Evolutionary conservation across 2,329 filamentous ascomycete species (phyloP).

Genomic region (Trichophyton benhamiae): DNA sequence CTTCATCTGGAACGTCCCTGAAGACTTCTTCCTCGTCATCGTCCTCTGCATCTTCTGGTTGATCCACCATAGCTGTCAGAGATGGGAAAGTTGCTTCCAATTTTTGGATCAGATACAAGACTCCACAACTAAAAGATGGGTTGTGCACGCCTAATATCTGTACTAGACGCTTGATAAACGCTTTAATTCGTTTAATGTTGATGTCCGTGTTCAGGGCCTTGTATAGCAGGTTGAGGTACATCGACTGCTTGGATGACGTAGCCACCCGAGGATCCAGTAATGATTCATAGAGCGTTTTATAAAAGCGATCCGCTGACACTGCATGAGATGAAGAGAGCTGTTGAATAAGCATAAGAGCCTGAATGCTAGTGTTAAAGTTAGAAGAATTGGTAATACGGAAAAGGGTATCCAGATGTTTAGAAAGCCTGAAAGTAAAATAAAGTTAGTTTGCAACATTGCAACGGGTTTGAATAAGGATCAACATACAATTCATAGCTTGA

Average conservation of each 20-base stretch:
- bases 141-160: conserved; percentile 83
- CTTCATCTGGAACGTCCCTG: conserved; percentile 50
- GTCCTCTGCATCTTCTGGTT: conserved; percentile 65
- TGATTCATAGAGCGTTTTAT: conserved; percentile 89
- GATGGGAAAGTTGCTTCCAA: conserved; percentile 68
- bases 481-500: conserved; percentile 61
- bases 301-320: conserved; percentile 78
- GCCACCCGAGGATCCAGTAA: conserved; percentile 78
- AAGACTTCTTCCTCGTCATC: conserved; percentile 57
- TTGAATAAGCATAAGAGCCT: conserved; percentile 88
- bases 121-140: conserved; percentile 79
- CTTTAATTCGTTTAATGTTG: conserved; percentile 85
- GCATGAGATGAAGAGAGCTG: conserved; percentile 74
- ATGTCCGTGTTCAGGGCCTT: conserved; percentile 78
- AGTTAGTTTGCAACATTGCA: conserved; percentile 12
- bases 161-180: conserved; percentile 85
- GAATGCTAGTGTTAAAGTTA: conserved; percentile 97
- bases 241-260: conserved; percentile 82
- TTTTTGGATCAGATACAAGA: conserved; percentile 80
- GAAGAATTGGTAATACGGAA: conserved; percentile 95
- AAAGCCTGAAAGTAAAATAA: conserved; percentile 44
- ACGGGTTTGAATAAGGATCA: not conserved
- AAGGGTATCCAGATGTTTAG: conserved; percentile 81
- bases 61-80: conserved; percentile 62
- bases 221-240: conserved; percentile 88